Base-by-base conservation (phyloP, 257 asterid species). In the Cinchona pubescens region DNA sequence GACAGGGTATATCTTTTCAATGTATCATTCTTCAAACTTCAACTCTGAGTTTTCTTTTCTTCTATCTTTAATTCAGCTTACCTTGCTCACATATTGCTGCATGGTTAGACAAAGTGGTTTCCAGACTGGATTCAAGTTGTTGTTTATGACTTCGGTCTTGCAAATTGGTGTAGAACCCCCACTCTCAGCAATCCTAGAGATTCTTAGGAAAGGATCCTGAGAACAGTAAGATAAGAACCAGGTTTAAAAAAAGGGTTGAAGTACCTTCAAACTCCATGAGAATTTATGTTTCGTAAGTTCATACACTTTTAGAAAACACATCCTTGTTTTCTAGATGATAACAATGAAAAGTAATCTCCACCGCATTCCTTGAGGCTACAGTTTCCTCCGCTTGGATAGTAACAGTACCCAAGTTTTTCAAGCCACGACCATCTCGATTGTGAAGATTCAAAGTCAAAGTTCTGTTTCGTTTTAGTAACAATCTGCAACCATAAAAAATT, bases 191-290 rank as follows among this genome's bases (percentile, higher is more conserved):
- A 78, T 67, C 82, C 91, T 89, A 25, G 96, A 90, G 82, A 92
- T 86, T 88, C 90, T 89, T 72, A 92, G 85, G 82, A 91, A 91
- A 66, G 97, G 97, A 78, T 91, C 97, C 97, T 91, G 83, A 40
- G 79, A 78, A 49, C 56, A 74, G 65, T 42, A 71, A 77, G 42
- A 16, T 30, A 77, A 56, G 49, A 43, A 55, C 64, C 45, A 68
- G 15, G 65, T 61, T n/a, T n/a, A n/a, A 63, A 64, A 75, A 71
- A 45, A 49, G 1, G 21, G 62, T 56, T 56, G 62, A 55, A 56
- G 8, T 56, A 56, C 5, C 14, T n/a, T 23, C 62, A 63, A 75
- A 62, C 63, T 66, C 29, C 45, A 49, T 0, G 16, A 43, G 29
- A 72, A 1, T 0, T 29, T n/a, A 65, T 65, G 18, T 9, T 65